Conservation (phyloP, 164 flowering plant species). For the Berberis thunbergii region DNA sequence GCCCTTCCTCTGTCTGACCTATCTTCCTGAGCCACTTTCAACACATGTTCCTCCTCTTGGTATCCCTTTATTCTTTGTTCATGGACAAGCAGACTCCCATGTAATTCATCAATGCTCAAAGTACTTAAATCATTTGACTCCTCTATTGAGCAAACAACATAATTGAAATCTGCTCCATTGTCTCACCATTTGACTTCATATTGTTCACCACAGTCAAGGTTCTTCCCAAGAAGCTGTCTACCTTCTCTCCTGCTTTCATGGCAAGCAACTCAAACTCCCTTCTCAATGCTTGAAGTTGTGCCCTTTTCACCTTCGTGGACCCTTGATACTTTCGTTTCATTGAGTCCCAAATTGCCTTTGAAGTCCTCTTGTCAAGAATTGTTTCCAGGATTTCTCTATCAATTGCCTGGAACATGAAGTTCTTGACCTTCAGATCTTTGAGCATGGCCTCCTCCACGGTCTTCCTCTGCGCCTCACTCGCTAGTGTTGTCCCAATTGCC, state of each 20-base stretch:
- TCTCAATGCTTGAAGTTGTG: constrained; percentile 2
- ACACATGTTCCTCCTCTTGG: constrained; percentile 4
- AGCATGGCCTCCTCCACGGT: neutral
- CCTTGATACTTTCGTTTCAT: constrained; percentile 3
- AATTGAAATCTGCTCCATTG: neutral
- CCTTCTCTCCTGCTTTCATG: constrained; percentile 7
- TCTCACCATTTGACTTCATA: neutral
- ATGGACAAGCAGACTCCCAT: constrained; percentile 6
- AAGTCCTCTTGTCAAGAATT: constrained; percentile 4
- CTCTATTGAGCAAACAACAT: constrained; percentile 5
- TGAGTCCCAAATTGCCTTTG: constrained; percentile 7
- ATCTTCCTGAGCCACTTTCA: constrained; percentile 5
- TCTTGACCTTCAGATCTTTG: constrained; percentile 4
- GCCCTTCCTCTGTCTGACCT: neutral
- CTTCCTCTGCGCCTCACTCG: constrained; percentile 2
- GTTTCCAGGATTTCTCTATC: constrained; percentile 3
- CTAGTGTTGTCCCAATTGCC: neutral
- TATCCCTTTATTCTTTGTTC: constrained; percentile 5
- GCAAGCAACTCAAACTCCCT: constrained; percentile 3
- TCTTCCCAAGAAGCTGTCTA: constrained; percentile 1
- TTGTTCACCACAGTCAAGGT: constrained; percentile 2
- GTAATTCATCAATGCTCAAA: constrained; percentile 10
- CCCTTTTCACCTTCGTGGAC: constrained; percentile 3
- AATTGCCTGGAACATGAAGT: neutral
- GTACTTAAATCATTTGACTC: constrained; percentile 4